These are phyloP conservation scores for Dimargaris verticillata DNA, from an alignment of 192 early-diverging fungal genomes.

Conservation along the genomic window DNA sequence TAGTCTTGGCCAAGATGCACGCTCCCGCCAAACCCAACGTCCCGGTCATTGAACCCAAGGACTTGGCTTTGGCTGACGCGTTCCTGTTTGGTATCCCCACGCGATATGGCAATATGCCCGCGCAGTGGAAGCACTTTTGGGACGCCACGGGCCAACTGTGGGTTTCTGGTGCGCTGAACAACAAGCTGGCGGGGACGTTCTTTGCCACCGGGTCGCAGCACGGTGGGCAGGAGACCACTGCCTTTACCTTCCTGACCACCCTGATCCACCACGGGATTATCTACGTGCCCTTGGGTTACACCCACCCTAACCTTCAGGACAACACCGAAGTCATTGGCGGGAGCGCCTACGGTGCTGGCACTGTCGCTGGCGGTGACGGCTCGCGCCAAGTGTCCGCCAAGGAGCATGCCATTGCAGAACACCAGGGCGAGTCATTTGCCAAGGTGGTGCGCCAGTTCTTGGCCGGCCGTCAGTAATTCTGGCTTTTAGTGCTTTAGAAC, in stretches of 20 bases:
- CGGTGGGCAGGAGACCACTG: constrained; percentile 67
- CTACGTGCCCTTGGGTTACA: constrained; percentile 56
- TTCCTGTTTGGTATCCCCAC: constrained; percentile 56
- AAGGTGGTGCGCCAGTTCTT: constrained; percentile 19
- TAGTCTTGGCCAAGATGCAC: constrained; percentile 53
- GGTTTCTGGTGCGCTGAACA: constrained; percentile 32
- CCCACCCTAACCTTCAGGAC: constrained; percentile 29
- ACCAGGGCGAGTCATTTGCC: constrained; percentile 43
- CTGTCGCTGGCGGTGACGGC: constrained; percentile 46
- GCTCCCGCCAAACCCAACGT: constrained; percentile 35
- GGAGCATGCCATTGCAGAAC: constrained; percentile 41
- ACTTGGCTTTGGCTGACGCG: constrained; percentile 44
- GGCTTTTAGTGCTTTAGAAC: no score
- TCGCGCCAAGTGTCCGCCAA: constrained; percentile 37
- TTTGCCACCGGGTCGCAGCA: constrained; percentile 56
- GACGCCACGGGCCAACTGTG: constrained; percentile 43
- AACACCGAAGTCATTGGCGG: constrained; percentile 51
- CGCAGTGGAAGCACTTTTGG: constrained; percentile 60
- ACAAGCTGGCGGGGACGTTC: constrained; percentile 60
- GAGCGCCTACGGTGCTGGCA: constrained; percentile 47
- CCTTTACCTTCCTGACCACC: constrained; percentile 42
- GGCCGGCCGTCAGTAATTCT: background rate
- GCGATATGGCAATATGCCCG: constrained; percentile 51
- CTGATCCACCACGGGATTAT: constrained; percentile 65
- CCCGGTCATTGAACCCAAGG: constrained; percentile 32